Evolutionary conservation across 306 rosid species (phyloP).

Genomic region (Dryas octopetala): DNA sequence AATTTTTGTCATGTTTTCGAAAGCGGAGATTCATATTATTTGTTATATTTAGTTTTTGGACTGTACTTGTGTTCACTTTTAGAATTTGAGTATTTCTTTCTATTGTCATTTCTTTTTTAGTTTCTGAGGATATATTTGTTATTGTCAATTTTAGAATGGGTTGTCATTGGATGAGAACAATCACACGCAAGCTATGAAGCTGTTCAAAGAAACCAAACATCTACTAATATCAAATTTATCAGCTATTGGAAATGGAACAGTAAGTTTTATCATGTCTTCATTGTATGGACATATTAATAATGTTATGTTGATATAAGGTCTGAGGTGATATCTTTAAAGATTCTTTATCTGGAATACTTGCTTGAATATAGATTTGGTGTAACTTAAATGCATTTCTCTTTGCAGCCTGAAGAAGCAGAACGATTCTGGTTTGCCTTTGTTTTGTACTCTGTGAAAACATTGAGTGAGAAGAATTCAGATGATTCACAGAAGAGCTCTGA

Average conservation of each 20-base stretch:
- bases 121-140: background rate
- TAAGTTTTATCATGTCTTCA: conserved; percentile 22
- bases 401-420: conserved; percentile 84
- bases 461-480: conserved; percentile 45
- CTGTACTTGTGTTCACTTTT: background rate
- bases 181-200: conserved; percentile 48
- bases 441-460: conserved; percentile 66
- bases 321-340: background rate
- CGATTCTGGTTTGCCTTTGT: conserved; percentile 82
- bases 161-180: conserved; percentile 55
- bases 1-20: no score
- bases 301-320: background rate
- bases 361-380: conserved; percentile 7
- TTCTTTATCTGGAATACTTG: conserved; percentile 8
- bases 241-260: conserved; percentile 73
- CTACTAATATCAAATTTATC: conserved; percentile 49
- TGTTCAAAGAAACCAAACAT: conserved; percentile 64
- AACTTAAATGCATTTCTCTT: conserved; percentile 18
- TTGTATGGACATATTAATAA: background rate
- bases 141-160: conserved; percentile 48
- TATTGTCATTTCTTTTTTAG: background rate
- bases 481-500: conserved; percentile 36
- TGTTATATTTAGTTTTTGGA: background rate
- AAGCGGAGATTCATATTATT: background rate
- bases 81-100: background rate